phyloP scores from a whole-genome alignment of 78 protist genomes.

The Dictyostelium purpureum region DNA sequence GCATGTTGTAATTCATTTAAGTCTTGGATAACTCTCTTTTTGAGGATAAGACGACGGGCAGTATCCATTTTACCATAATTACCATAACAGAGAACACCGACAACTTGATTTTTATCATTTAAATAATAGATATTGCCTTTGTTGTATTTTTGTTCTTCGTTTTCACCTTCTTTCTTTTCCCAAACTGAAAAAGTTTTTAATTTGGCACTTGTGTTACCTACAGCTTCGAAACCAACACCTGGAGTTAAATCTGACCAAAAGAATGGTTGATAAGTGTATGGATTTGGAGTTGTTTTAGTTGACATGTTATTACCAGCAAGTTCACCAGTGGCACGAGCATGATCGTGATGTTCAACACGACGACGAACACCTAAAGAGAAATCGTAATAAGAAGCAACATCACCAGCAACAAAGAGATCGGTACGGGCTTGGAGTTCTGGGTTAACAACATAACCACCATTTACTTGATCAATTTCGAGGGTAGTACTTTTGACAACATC shows the following conservation, averaged over 20 bases:
- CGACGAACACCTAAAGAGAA: slow-evolving; percentile 78
- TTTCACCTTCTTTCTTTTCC: slow-evolving; percentile 24
- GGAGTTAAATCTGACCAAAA: slow-evolving; percentile 68
- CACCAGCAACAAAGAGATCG: slow-evolving; percentile 89
- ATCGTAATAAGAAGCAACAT: slow-evolving; percentile 85
- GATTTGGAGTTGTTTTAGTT: background rate
- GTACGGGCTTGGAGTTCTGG: slow-evolving; percentile 89
- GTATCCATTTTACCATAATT: slow-evolving; percentile 57
- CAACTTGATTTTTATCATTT: slow-evolving; percentile 39
- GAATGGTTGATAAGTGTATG: slow-evolving; percentile 77
- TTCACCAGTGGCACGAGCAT: slow-evolving; percentile 87
- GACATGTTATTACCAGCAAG: slow-evolving; percentile 63
- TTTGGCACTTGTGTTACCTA: slow-evolving; percentile 43
- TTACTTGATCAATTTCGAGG: slow-evolving; percentile 83
- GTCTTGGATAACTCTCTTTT: background rate
- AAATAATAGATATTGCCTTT: slow-evolving; percentile 66
- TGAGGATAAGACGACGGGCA: slow-evolving; percentile 28
- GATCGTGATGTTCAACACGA: slow-evolving; percentile 92
- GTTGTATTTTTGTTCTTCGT: background rate
- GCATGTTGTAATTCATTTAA: slow-evolving; percentile 53
- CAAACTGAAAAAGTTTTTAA: slow-evolving; percentile 66
- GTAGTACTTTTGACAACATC: slow-evolving; percentile 74
- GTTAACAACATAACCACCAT: slow-evolving; percentile 89
- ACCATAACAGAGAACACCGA: slow-evolving; percentile 55
- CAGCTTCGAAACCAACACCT: slow-evolving; percentile 59